A percentile compares a stretch with the other conserved stretches of the same genome.
phyloP scores from a whole-genome alignment of 768 basidiomycete species.

The Trametes maxima region DNA sequence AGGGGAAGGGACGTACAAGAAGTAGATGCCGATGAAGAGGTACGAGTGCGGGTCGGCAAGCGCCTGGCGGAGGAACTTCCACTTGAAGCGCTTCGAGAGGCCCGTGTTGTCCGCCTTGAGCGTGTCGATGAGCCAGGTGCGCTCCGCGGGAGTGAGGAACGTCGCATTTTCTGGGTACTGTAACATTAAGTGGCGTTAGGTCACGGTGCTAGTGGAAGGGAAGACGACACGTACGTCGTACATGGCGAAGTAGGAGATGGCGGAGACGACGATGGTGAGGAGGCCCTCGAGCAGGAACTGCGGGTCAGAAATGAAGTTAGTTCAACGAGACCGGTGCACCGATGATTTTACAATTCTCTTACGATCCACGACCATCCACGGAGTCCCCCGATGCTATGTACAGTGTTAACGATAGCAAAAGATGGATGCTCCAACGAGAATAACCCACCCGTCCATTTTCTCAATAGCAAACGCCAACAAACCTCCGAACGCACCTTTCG shows the following conservation, averaged over 20 bases:
- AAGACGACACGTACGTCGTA: slow-evolving; percentile 4
- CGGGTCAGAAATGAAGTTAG: not conserved
- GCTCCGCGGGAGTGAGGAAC: slow-evolving; percentile 13
- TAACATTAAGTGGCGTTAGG: not conserved
- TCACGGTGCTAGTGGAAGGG: not conserved
- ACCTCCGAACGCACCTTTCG: slow-evolving; percentile 22
- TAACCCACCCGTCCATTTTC: slow-evolving; percentile 12
- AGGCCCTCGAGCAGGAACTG: slow-evolving; percentile 20
- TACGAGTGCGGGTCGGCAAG: slow-evolving; percentile 10
- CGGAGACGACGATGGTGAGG: slow-evolving; percentile 4
- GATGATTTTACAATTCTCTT: not conserved
- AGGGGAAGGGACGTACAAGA: slow-evolving; percentile 10
- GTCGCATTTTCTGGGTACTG: slow-evolving; percentile 16
- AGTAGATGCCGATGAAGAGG: slow-evolving; percentile 7
- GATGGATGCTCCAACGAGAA: not conserved
- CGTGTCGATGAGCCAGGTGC: slow-evolving; percentile 12
- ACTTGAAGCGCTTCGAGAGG: slow-evolving; percentile 7
- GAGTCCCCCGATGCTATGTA: slow-evolving; percentile 12
- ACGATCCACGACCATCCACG: slow-evolving; percentile 19
- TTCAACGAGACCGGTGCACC: not conserved
- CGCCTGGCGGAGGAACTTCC: slow-evolving; percentile 13
- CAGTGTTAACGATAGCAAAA: not conserved
- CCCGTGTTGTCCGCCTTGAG: slow-evolving; percentile 8
- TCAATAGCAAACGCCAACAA: slow-evolving; percentile 20
- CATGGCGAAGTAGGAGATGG: slow-evolving; percentile 7